Evolutionary conservation across 106 monocot species (phyloP).

Genomic region (Agapanthus africanus): DNA sequence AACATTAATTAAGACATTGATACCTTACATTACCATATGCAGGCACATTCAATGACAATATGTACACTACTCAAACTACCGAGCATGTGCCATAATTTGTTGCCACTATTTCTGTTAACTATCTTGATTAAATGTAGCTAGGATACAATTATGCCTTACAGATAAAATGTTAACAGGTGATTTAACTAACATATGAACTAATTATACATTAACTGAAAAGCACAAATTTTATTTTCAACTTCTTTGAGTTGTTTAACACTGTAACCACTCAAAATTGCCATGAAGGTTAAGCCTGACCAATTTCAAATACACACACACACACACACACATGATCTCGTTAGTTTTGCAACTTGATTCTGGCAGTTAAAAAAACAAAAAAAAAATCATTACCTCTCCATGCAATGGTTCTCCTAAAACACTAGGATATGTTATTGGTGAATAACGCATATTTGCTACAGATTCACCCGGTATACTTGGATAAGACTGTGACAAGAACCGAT

Average conservation of each 20-base stretch:
- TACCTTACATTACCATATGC: no score
- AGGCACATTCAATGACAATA: no score
- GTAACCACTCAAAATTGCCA: not conserved
- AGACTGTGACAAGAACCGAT: conserved; percentile 66
- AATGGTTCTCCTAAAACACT: conserved; percentile 96
- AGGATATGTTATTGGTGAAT: conserved; percentile 94
- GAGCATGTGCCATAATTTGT: no score
- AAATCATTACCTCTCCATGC: conserved; percentile 91
- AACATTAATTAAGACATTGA: no score
- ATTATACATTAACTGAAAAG: not conserved
- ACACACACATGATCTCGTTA: no score
- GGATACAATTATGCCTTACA: no score
- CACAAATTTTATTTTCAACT: not conserved
- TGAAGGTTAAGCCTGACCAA: not conserved
- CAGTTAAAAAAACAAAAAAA: no score
- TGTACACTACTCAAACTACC: no score
- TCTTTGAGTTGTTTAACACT: no score
- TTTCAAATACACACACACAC: no score
- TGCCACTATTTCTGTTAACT: not conserved
- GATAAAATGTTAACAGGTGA: not conserved
- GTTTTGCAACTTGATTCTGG: no score
- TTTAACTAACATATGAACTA: not conserved
- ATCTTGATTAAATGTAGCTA: not conserved
- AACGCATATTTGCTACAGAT: conserved; percentile 60
- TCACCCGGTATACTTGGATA: conserved; percentile 72